Evolutionary conservation across 441 rosid genomes (phyloP).

Genomic region (Omphalea diandra): DNA sequence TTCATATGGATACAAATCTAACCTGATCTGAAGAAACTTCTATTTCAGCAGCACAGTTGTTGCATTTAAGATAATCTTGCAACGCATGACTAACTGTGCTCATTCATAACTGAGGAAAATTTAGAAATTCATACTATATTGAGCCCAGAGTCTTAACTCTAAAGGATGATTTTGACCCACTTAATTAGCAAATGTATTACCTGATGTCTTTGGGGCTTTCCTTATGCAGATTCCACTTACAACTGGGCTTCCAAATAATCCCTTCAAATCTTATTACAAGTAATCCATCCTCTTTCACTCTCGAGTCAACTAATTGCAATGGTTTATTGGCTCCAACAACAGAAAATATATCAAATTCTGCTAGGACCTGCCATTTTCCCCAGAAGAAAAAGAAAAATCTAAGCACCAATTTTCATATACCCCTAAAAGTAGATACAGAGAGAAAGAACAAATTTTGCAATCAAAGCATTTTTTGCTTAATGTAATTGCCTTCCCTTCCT

Average conservation of each 20-base stretch:
- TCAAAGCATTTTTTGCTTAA: neutral
- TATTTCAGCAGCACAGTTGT: constrained; percentile 60
- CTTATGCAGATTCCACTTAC: constrained; percentile 76
- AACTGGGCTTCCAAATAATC: constrained; percentile 65
- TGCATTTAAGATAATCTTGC: constrained; percentile 65
- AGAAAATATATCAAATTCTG: constrained; percentile 78
- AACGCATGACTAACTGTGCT: constrained; percentile 44
- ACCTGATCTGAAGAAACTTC: constrained; percentile 78
- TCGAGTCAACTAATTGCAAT: constrained; percentile 61
- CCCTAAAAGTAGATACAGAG: neutral
- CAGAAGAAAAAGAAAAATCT: neutral
- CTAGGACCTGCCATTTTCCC: constrained; percentile 59
- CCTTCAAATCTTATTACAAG: constrained; percentile 68
- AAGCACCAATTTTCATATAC: neutral
- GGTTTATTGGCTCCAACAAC: constrained; percentile 85
- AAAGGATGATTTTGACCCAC: constrained; percentile 16
- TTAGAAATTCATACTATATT: constrained; percentile 7
- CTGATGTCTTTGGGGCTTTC: constrained; percentile 53
- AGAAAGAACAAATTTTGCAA: neutral
- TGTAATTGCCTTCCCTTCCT: constrained; percentile 74
- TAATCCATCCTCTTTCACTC: constrained; percentile 63
- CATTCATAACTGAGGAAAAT: constrained; percentile 18
- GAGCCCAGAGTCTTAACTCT: neutral
- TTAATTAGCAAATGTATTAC: constrained; percentile 33
- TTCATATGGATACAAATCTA: constrained; percentile 23